Evolutionary conservation across 164 flowering plant genomes (phyloP).

Genomic region (Paratinospora sagittata): DNA sequence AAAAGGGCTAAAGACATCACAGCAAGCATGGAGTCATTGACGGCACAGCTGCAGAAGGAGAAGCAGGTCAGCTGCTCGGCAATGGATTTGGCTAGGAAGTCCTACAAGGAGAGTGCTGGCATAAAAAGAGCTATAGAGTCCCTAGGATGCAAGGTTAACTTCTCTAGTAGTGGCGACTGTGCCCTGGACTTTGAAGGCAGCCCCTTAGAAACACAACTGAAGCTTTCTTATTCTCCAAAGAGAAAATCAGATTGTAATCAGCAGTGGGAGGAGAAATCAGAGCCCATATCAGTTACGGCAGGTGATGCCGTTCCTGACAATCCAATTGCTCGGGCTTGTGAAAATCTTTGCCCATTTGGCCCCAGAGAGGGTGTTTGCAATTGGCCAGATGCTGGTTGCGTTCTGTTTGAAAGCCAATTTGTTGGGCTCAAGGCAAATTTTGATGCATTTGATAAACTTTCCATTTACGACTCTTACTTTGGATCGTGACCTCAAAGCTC

Average conservation of each 20-base stretch:
- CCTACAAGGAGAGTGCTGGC: conserved; percentile 66
- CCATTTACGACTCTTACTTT: conserved; percentile 76
- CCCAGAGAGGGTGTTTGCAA: conserved; percentile 74
- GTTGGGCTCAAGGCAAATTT: conserved; percentile 85
- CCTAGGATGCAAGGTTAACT: conserved; percentile 77
- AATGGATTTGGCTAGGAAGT: conserved; percentile 50
- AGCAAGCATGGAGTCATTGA: conserved; percentile 45
- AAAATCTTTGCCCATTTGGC: conserved; percentile 68
- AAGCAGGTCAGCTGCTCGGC: conserved; percentile 60
- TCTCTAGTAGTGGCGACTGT: conserved; percentile 60
- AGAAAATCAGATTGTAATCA: conserved; percentile 26
- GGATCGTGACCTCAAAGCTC: conserved; percentile 25
- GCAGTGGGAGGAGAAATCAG: conserved; percentile 46
- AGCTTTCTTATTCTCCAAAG: conserved; percentile 22
- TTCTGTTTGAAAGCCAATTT: conserved; percentile 85
- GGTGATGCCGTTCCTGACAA: conserved; percentile 35
- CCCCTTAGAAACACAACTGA: conserved; percentile 29
- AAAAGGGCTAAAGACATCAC: conserved; percentile 51
- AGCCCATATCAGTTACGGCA: conserved; percentile 41
- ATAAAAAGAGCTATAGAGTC: conserved; percentile 84
- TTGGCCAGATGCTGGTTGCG: conserved; percentile 96
- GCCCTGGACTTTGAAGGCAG: conserved; percentile 51
- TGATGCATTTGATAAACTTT: conserved; percentile 88
- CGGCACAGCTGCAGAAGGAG: conserved; percentile 58
- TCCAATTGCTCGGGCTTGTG: conserved; percentile 53